Conservation (phyloP, 768 basidiomycete genomes). For the Leccinum broughii region DNA sequence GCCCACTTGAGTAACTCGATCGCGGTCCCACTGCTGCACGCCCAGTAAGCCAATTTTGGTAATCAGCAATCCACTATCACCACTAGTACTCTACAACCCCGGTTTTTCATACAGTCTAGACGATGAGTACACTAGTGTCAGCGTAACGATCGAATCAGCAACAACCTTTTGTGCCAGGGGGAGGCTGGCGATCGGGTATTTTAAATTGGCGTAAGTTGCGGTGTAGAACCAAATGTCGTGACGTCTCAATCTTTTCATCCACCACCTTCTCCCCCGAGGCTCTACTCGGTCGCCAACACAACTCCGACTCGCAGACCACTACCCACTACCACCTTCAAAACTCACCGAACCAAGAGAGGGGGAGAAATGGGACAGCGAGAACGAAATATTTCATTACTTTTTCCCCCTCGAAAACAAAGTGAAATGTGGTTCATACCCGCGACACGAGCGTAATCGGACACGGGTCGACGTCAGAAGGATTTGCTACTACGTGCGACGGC, state of each 20-base stretch:
- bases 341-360: background rate
- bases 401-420: background rate
- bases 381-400: constrained; percentile 2
- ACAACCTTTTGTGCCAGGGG: background rate
- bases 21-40: no score
- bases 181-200: background rate
- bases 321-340: background rate
- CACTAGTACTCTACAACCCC: background rate
- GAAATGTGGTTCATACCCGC: constrained; percentile 7
- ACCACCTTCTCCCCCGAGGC: background rate
- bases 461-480: constrained; percentile 1
- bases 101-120: background rate
- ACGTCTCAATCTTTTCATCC: background rate
- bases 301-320: no score
- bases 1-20: no score
- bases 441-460: constrained; percentile 18
- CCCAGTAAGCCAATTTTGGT: background rate
- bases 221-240: background rate
- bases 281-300: background rate
- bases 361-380: background rate
- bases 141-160: background rate
- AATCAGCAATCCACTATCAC: background rate
- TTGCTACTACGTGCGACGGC: background rate
- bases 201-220: background rate
- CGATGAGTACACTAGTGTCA: background rate